phyloP scores from a whole-genome alignment of 768 basidiomycete genomes.

The Mrakia blollopis region DNA sequence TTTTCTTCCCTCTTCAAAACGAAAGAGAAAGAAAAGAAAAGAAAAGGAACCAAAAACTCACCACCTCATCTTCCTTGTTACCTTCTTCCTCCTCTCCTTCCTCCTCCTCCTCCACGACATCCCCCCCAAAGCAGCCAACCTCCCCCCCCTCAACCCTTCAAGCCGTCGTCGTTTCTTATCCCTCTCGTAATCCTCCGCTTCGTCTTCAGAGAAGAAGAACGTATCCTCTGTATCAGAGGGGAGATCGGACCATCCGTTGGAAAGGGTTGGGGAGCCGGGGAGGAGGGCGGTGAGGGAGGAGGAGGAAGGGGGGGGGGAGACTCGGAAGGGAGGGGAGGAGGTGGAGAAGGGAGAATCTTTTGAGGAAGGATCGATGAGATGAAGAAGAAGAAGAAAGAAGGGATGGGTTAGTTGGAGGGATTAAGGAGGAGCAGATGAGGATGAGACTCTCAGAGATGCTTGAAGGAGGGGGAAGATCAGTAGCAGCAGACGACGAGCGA shows the following conservation, averaged over 20 bases:
- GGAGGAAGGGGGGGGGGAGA: slow-evolving; percentile 8
- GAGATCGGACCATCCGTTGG: slow-evolving; percentile 70
- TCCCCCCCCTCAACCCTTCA: slow-evolving; percentile 58
- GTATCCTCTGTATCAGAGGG: slow-evolving; percentile 81
- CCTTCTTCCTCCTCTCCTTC: slow-evolving; percentile 5
- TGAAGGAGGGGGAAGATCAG: not conserved
- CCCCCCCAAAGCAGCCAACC: slow-evolving; percentile 55
- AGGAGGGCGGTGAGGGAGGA: slow-evolving; percentile 34
- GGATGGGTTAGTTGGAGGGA: not conserved
- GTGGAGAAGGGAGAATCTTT: slow-evolving; percentile 74
- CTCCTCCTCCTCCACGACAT: not conserved
- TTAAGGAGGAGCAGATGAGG: not conserved
- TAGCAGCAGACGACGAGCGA: slow-evolving; percentile 32
- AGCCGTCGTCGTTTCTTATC: slow-evolving; percentile 64
- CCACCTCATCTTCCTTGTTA: slow-evolving; percentile 38
- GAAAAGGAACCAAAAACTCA: slow-evolving; percentile 42
- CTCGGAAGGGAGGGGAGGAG: slow-evolving; percentile 53
- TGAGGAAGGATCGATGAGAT: too few species aligned
- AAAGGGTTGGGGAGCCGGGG: slow-evolving; percentile 48
- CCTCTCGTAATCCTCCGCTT: slow-evolving; percentile 60
- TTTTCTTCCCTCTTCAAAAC: too few species aligned
- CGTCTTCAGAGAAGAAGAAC: slow-evolving; percentile 67
- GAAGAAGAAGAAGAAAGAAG: not conserved
- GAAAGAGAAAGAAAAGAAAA: too few species aligned
- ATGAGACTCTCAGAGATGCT: not conserved